Conservation (phyloP, 2,329 filamentous ascomycete genomes). For the Epichloe sibirici region DNA sequence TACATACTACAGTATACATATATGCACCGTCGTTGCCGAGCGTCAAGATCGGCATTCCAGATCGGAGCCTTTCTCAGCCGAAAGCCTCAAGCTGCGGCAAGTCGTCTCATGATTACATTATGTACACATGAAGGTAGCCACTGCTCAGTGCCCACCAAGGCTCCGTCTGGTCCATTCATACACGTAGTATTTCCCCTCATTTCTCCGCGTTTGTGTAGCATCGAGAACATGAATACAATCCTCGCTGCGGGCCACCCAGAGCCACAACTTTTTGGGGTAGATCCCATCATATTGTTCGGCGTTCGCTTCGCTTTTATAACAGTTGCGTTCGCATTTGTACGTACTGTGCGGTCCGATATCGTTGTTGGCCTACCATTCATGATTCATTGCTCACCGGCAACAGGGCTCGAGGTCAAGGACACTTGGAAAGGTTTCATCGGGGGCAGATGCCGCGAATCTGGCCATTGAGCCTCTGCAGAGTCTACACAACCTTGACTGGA, state of each 20-base stretch:
- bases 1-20: too few relatives aligned
- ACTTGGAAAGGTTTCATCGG: neutral
- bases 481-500: conserved; percentile 25
- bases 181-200: too few relatives aligned
- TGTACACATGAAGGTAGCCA: too few relatives aligned
- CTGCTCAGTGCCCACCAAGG: too few relatives aligned
- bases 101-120: too few relatives aligned
- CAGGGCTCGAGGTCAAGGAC: neutral
- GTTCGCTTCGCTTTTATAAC: neutral
- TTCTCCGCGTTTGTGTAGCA: too few relatives aligned
- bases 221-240: neutral
- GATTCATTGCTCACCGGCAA: neutral
- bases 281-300: neutral
- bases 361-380: neutral
- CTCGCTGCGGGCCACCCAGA: neutral
- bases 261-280: neutral
- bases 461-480: conserved; percentile 13
- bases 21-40: too few relatives aligned
- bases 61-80: too few relatives aligned
- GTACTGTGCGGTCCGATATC: neutral
- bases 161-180: too few relatives aligned
- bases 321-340: neutral
- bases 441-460: neutral
- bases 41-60: too few relatives aligned
- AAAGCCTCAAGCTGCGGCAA: too few relatives aligned